Base-by-base conservation (phyloP, 148 eudicot species). In the Silene uniflora region DNA sequence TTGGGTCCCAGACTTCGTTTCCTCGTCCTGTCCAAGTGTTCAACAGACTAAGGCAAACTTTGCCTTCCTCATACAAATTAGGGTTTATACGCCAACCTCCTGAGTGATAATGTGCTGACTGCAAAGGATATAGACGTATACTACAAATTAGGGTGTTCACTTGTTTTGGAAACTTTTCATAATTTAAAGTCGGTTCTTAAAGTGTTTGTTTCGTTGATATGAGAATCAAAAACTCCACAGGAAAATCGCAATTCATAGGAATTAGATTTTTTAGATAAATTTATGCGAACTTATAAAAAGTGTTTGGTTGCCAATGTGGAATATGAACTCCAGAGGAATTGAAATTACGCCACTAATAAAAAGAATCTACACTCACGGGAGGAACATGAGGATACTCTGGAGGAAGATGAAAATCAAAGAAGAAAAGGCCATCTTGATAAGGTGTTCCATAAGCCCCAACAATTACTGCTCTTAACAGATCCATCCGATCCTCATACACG, bases 51-150 rank as follows among this genome's bases (percentile, higher is more conserved):
- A 95, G 96, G 83, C 99, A 95, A 47, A 95, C 99, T 83, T 95
- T 95, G 73, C 99, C 99, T 85, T 92, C 99, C 83, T 95, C 98
- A 18, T 95, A 95, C 55, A 95, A 69, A 71, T 95, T 95, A 3
- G 99, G 99, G 76, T 95, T 95, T 81, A 95, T 80, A 76, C 94
- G 86, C 99, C 99, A 95, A 23, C 99, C 99, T 68, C 99, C 99
- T 77, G 99, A 95, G 78, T 91, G 98, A 83, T 95, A 95, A 71
- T 90, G 90, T 27, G 92, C 99, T 35, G 97, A 89, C 99, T 95
- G 94, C 80, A 78, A 73, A 59, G 52, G 46, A 69, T 22, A 39
- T 6, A 35, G 7, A 64, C 56, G 7, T 10, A 77, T 6, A 35
- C 27, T 56, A 58, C 44, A 42, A 6, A 39, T 24, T 19, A 62